Percentiles rank a stretch among this genome's conserved stretches.
Conservation (phyloP, 2,329 filamentous ascomycete species). For the Tetracladium maxilliforme region DNA sequence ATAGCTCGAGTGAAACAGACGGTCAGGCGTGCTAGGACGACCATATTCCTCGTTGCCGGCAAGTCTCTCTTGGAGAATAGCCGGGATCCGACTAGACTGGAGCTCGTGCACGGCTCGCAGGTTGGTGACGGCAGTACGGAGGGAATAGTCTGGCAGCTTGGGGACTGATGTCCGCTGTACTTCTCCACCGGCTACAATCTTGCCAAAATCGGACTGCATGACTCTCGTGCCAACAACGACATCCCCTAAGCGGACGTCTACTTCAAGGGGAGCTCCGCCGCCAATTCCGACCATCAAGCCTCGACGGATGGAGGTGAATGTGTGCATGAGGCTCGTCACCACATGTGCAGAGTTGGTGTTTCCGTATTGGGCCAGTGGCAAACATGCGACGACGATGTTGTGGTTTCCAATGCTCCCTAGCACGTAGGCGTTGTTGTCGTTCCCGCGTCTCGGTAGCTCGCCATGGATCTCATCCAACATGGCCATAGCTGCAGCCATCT, state of each 20-base stretch:
- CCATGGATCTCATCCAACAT: slow-evolving; percentile 10
- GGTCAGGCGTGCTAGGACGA: too few species aligned
- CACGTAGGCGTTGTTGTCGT: slow-evolving; percentile 11
- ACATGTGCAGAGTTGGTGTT: slow-evolving; percentile 16
- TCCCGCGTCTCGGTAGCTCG: slow-evolving; percentile 1
- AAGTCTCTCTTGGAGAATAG: too few species aligned
- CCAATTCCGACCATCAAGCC: slow-evolving; percentile 28
- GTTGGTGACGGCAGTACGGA: too few species aligned
- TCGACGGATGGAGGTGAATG: slow-evolving; percentile 18
- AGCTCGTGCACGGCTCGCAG: too few species aligned
- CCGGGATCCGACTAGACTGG: too few species aligned
- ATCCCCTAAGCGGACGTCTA: slow-evolving; percentile 14
- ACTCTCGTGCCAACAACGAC: slow-evolving; percentile 11
- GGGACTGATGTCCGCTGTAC: too few species aligned
- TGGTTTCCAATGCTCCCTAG: slow-evolving; percentile 13
- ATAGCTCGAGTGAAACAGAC: too few species aligned
- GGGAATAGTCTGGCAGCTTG: too few species aligned
- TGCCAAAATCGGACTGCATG: slow-evolving; percentile 8
- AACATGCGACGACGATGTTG: slow-evolving; percentile 17
- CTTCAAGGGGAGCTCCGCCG: slow-evolving; percentile 8
- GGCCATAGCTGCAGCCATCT: slow-evolving; percentile 8
- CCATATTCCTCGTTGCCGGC: too few species aligned
- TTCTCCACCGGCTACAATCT: too few species aligned
- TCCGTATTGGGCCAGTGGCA: slow-evolving; percentile 16
- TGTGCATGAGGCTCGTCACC: slow-evolving; percentile 13